Evolutionary conservation across 2,329 filamentous ascomycete genomes (phyloP), one percentile per base, ranked within the genome.

Genomic region (Xylariaceae sp.): DNA sequence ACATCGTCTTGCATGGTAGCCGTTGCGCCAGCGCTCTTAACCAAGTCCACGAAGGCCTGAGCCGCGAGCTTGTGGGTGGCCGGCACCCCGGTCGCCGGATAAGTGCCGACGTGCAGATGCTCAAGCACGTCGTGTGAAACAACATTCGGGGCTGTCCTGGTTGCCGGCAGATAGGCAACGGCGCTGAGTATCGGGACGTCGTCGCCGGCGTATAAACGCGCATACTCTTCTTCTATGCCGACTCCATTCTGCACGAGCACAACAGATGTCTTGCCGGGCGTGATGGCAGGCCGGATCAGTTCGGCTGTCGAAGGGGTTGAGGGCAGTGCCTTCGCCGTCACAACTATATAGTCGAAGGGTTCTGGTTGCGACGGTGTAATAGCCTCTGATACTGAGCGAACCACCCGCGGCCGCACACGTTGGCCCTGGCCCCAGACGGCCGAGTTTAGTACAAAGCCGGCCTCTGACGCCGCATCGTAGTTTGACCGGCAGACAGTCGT

Each of bases 201-300:
- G 54, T 78, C 80, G 0, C 64, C 47, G 0, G 79, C 77, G 56
- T 76, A 83, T 4, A 69, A 65, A 0, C 55, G 51, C 0, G 63
- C 63, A 52, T 78, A 80, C 49, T 78, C 75, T 2, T 75, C 70
- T 63, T 84, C 80, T 54, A 83, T 79, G 7, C 70, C 73, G 48
- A 83, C 75, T 13, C 80, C 80, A 59, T 83, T 84, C 60, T 84
- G 80, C 30, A 81, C 68, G 6, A 84, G 71, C n/a, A 78, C 77
- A 40, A 83, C 76, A 5, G 73, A 70, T 0, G 79, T 82, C 13
- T 32, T 54, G 8, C 50, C 59, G 13, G 55, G 47, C 15, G 56
- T 53, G 10, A 68, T 57, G 1, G 63, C 67, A 1, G 67, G 67
- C n/a, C 41, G 48, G 54, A 69, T 62, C 39, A 67, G 44, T 50